These are phyloP conservation scores for Boechera retrofracta DNA, from an alignment of 345 rosid genomes.

Conservation along the genomic window DNA sequence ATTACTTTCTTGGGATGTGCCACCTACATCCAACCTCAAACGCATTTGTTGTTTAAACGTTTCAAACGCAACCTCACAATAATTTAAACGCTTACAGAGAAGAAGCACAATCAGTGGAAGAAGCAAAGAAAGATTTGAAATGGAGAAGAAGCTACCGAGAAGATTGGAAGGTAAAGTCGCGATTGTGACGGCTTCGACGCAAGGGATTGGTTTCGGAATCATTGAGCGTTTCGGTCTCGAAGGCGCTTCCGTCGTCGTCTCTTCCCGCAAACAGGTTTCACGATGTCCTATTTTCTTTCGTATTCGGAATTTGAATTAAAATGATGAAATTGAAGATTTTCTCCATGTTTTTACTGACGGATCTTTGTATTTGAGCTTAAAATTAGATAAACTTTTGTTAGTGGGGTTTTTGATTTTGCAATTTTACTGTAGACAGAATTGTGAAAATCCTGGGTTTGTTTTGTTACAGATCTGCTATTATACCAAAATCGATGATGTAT, in stretches of 20 bases:
- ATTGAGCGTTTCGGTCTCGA: slow-evolving; percentile 81
- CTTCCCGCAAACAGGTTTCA: slow-evolving; percentile 50
- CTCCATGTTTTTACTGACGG: neutral
- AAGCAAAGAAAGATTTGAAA: slow-evolving; percentile 16
- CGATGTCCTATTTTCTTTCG: neutral
- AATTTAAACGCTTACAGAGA: neutral
- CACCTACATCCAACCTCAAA: neutral
- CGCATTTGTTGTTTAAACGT: neutral
- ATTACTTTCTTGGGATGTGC: no score
- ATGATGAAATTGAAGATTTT: neutral
- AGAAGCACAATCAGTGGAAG: neutral
- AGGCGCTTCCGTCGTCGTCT: slow-evolving; percentile 53
- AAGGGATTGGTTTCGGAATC: slow-evolving; percentile 86
- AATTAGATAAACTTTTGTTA: no score
- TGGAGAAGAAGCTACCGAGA: slow-evolving; percentile 51
- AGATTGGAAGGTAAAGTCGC: slow-evolving; percentile 85
- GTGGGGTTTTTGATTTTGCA: neutral
- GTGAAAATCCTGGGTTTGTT: neutral
- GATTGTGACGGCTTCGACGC: slow-evolving; percentile 91
- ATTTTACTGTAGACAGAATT: neutral
- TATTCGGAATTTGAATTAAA: neutral
- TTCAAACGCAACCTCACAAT: no score
- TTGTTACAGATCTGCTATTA: neutral
- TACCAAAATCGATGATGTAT: neutral
- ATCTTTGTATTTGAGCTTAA: neutral